Percentiles rank a stretch among this genome's conserved stretches.
Evolutionary conservation across 352 stramenopile genomes (phyloP).

Genomic region (Peronospora farinosa): DNA sequence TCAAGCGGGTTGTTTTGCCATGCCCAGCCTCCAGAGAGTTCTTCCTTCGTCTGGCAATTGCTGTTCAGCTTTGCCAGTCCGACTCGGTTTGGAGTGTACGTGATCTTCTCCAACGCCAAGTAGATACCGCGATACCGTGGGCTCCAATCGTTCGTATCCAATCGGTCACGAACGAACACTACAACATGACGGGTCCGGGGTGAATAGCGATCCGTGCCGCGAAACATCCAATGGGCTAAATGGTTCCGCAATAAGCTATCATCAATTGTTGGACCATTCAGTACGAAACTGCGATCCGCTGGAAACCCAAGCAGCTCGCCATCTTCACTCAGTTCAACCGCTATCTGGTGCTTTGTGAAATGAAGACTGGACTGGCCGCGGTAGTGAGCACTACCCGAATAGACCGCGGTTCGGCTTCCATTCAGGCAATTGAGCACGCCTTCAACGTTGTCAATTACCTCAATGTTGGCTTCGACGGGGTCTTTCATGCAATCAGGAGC

Average conservation of each 20-base stretch:
- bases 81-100: conserved; percentile 52
- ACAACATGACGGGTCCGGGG: conserved; percentile 48
- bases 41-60: conserved; percentile 27
- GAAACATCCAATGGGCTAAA: conserved; percentile 63
- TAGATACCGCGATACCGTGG: conserved; percentile 57
- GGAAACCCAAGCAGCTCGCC: conserved; percentile 39
- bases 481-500: conserved; percentile 46
- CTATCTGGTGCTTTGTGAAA: conserved; percentile 52
- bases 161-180: conserved; percentile 41
- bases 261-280: conserved; percentile 57
- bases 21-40: conserved; percentile 53
- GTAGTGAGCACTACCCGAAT: conserved; percentile 41
- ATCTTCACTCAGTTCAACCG: conserved; percentile 31
- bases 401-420: conserved; percentile 26
- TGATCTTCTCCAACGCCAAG: conserved; percentile 52
- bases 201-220: conserved; percentile 51
- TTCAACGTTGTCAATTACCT: conserved; percentile 46
- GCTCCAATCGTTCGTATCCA: conserved; percentile 24
- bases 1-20: conserved; percentile 57
- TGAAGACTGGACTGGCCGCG: conserved; percentile 55
- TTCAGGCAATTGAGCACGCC: conserved; percentile 42
- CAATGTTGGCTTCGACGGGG: conserved; percentile 34
- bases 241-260: conserved; percentile 60
- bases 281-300: conserved; percentile 37
- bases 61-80: conserved; percentile 30